Evolutionary conservation across 345 rosid species (phyloP).

Genomic region (Populus alba): DNA sequence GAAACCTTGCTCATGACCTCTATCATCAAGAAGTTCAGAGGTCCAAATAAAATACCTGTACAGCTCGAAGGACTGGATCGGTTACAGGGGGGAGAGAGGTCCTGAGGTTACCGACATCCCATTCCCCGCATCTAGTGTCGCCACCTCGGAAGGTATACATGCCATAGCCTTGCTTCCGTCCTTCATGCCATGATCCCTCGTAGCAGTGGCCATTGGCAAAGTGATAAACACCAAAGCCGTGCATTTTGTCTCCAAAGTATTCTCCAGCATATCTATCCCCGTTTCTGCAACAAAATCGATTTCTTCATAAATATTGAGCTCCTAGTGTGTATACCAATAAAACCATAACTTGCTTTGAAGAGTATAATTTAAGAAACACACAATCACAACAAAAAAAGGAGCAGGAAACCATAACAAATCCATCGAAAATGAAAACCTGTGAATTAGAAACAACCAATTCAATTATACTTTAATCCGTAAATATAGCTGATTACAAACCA

Average conservation of each 20-base stretch:
- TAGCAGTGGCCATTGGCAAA: slow-evolving; percentile 88
- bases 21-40: slow-evolving; percentile 4
- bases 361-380: not conserved
- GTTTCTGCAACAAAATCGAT: slow-evolving; percentile 51
- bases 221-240: slow-evolving; percentile 87
- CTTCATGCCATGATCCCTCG: slow-evolving; percentile 98
- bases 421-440: not conserved
- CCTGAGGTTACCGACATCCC: slow-evolving; percentile 66
- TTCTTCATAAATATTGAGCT: not conserved
- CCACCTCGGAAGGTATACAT: slow-evolving; percentile 70
- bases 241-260: slow-evolving; percentile 88
- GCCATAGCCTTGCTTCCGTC: slow-evolving; percentile 86
- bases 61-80: slow-evolving; percentile 49
- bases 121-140: slow-evolving; percentile 68
- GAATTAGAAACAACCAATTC: not conserved
- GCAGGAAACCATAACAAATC: not conserved
- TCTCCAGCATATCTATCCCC: slow-evolving; percentile 94
- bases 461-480: not conserved
- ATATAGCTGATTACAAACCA: not conserved
- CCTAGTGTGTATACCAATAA: not conserved
- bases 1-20: not conserved
- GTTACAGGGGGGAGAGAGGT: slow-evolving; percentile 41
- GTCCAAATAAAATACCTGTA: slow-evolving; percentile 49
- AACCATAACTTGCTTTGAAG: not conserved
- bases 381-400: not conserved